Evolutionary conservation across 2,329 filamentous ascomycete genomes (phyloP).

Genomic region (Mariannaea elegans): DNA sequence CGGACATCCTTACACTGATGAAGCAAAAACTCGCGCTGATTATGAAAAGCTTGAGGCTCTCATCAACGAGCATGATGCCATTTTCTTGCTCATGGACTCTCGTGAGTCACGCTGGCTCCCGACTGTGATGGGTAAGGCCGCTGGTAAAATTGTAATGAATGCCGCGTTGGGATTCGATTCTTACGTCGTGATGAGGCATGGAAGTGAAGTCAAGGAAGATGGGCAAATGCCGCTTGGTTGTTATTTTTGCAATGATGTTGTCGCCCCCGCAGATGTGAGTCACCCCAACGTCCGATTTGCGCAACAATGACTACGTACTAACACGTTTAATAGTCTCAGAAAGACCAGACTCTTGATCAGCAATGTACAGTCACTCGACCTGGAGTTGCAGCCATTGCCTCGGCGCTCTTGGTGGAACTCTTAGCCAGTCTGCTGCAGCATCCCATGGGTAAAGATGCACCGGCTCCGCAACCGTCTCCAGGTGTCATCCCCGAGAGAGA

Average conservation of each 20-base stretch:
- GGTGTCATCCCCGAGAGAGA: conserved; percentile 61
- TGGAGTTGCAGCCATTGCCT: conserved; percentile 91
- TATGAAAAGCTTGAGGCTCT: conserved; percentile 79
- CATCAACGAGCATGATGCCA: conserved; percentile 85
- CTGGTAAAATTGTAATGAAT: conserved; percentile 95
- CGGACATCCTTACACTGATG: conserved; percentile 85
- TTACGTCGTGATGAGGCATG: conserved; percentile 97
- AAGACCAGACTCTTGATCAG: conserved; percentile 94
- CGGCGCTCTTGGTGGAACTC: conserved; percentile 88
- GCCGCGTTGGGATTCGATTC: conserved; percentile 96
- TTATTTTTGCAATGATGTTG: conserved; percentile 99
- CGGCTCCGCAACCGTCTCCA: conserved; percentile 59
- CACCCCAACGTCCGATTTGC: background rate
- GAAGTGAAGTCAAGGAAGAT: conserved; percentile 67
- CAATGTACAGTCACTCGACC: conserved; percentile 97
- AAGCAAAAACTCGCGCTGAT: conserved; percentile 73
- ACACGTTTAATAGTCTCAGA: conserved; percentile 73
- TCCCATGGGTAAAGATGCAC: conserved; percentile 71
- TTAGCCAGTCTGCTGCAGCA: conserved; percentile 90
- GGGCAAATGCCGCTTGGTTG: conserved; percentile 81
- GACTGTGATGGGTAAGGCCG: conserved; percentile 93
- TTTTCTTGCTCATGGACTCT: conserved; percentile 98
- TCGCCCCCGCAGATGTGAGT: conserved; percentile 90
- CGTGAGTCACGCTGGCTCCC: conserved; percentile 95
- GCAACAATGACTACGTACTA: conserved; percentile 1